Base-by-base conservation (phyloP, 2,329 filamentous ascomycete species). In the Xylariaceae sp. region DNA sequence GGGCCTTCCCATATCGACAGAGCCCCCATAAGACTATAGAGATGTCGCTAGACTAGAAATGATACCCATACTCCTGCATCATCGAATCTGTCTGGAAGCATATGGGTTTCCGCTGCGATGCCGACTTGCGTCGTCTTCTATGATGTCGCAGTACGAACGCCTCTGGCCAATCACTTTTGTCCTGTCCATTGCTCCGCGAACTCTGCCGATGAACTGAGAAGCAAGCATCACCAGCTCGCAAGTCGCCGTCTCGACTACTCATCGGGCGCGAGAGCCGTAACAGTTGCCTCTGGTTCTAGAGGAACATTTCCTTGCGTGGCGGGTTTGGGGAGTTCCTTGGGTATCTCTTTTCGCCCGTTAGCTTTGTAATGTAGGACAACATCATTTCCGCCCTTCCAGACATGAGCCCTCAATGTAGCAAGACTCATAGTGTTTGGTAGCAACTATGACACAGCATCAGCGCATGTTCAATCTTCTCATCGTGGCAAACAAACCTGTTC, bases 331-430 rank as follows among this genome's bases (percentile, higher is more conserved):
- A 64, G 59, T 44, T 66, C 68, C 42, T 69, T 68, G 5, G 69
- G 69, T 45, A 83, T 74, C 52, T 80, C 75, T 69, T 89, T 92
- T 62, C 82, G 83, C n/a, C 90, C 91, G 61, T 96, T 99, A 45
- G 87, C 79, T 65, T 91, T 95, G 76, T 99, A 99, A 63, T 90
- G 82, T 44, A 99, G 75, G 46, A 95, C 72, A 56, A 99, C 87
- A 69, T 99, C 94, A 61, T 87, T 91, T n/a, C 90, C 90, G 39
- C 89, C 90, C 62, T 95, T 90, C 94, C 94, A 99, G 47, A 97
- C 77, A 64, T 96, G 90, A 2, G 90, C 86, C 31, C 92, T 85
- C 39, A 99, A 83, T 0, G 91, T 96, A 5, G 90, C 90, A n/a
- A 99, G 80, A 33, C 87, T 97, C 86, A 96, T 96, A 31, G 85